phyloP scores from a whole-genome alignment of 306 rosid genomes.

The Abrus pulchellus region DNA sequence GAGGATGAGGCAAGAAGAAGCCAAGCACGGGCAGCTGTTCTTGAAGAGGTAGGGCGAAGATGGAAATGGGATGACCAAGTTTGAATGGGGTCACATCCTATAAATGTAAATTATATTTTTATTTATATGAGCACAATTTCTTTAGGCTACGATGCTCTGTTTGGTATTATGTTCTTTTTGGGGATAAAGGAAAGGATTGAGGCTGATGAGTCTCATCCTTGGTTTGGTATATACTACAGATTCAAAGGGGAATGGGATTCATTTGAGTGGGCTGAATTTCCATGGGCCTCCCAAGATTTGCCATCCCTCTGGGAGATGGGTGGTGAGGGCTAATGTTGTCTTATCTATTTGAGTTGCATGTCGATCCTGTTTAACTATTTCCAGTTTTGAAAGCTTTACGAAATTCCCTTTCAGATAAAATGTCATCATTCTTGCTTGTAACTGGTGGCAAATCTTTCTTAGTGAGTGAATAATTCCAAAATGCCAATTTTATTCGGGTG shows the following conservation, averaged over 20 bases:
- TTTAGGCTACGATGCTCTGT: slow-evolving; percentile 26
- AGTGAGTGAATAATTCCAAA: not conserved
- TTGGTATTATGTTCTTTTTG: not conserved
- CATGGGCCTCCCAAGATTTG: slow-evolving; percentile 4
- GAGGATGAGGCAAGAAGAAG: slow-evolving; percentile 93
- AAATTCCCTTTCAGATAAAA: not conserved
- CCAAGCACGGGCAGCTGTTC: slow-evolving; percentile 90
- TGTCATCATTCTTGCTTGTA: not conserved
- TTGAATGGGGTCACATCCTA: slow-evolving; percentile 38
- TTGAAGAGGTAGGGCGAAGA: slow-evolving; percentile 88
- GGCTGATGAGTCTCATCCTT: slow-evolving; percentile 17
- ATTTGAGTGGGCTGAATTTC: not conserved
- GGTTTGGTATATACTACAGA: slow-evolving; percentile 17
- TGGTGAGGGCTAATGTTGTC: not conserved
- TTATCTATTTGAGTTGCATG: not conserved
- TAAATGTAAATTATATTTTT: slow-evolving; percentile 44
- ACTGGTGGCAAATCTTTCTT: not conserved
- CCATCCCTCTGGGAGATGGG: not conserved
- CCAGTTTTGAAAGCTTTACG: not conserved
- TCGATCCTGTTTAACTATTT: not conserved
- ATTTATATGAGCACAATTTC: slow-evolving; percentile 20
- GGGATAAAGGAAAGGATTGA: slow-evolving; percentile 15
- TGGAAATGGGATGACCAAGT: slow-evolving; percentile 87
- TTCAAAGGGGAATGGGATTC: slow-evolving; percentile 11
- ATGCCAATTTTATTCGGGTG: not conserved